Conservation (phyloP, 2,329 filamentous ascomycete species). For the Xylariaceae sp. region DNA sequence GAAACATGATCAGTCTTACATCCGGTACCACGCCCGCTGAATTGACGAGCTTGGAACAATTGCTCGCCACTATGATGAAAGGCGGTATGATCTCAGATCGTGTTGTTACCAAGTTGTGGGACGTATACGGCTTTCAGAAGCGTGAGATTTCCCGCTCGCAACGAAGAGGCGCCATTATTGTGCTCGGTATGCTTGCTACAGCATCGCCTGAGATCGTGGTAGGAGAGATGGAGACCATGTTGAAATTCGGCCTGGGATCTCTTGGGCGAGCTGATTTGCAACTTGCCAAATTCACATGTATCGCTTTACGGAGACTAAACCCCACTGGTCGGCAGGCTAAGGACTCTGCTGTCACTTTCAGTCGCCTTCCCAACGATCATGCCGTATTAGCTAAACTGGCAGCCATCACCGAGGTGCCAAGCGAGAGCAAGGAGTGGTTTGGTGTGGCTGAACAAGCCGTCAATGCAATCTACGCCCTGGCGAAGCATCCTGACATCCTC, state of each 20-base stretch:
- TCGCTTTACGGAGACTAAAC: conserved; percentile 87
- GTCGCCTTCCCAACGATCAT: conserved; percentile 86
- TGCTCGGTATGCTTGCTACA: conserved; percentile 91
- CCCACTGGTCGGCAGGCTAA: conserved; percentile 77
- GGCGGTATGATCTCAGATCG: conserved; percentile 78
- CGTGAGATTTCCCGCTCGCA: conserved; percentile 90
- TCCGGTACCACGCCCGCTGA: conserved; percentile 94
- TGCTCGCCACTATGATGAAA: conserved; percentile 97
- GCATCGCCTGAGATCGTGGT: conserved; percentile 91
- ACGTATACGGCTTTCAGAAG: conserved; percentile 92
- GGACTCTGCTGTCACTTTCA: conserved; percentile 63
- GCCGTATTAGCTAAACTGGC: conserved; percentile 78
- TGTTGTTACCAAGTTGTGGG: conserved; percentile 91
- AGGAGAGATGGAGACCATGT: conserved; percentile 90
- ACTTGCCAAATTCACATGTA: conserved; percentile 91
- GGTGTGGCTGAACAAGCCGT: conserved; percentile 95
- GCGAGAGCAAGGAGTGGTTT: conserved; percentile 92
- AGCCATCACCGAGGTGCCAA: conserved; percentile 78
- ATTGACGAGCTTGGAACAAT: conserved; percentile 88
- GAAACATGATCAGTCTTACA: conserved; percentile 98
- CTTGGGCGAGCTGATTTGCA: conserved; percentile 79
- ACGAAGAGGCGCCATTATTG: conserved; percentile 88
- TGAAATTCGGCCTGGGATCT: conserved; percentile 80
- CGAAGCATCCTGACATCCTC: conserved; percentile 88
- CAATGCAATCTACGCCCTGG: conserved; percentile 88